A percentile compares a stretch with the other conserved stretches of the same genome.
Evolutionary conservation across 176 grass and related monocot genomes (phyloP).

Genomic region (Avena eriantha): DNA sequence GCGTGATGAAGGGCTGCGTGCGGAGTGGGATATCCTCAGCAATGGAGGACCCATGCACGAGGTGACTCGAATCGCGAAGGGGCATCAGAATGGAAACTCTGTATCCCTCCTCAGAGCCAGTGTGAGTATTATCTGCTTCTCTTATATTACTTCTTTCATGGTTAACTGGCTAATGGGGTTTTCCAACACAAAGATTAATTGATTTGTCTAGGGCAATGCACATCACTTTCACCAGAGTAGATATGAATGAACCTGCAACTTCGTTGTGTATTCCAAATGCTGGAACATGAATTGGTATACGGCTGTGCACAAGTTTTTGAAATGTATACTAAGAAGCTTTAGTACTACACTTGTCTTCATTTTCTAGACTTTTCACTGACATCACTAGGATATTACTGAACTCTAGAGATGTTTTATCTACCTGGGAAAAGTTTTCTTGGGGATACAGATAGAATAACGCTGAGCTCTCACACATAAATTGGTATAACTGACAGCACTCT

Average conservation of each 20-base stretch:
- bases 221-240: slow-evolving; percentile 3
- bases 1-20: slow-evolving; percentile 67
- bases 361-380: neutral
- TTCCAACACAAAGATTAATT: neutral
- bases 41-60: slow-evolving; percentile 96
- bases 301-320: neutral
- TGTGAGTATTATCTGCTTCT: slow-evolving; percentile 57
- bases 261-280: slow-evolving; percentile 8
- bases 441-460: neutral
- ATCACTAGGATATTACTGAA: slow-evolving; percentile 1
- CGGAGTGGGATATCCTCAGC: slow-evolving; percentile 88
- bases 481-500: too few species aligned
- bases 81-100: slow-evolving; percentile 78
- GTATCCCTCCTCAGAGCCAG: slow-evolving; percentile 88
- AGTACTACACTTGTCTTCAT: neutral
- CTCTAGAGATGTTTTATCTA: neutral
- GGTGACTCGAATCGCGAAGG: slow-evolving; percentile 91
- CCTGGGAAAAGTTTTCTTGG: neutral
- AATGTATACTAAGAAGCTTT: neutral
- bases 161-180: neutral
- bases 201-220: neutral
- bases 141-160: slow-evolving; percentile 17
- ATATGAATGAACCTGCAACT: neutral
- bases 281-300: slow-evolving; percentile 8
- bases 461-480: too few species aligned